Base-by-base conservation (phyloP, 2,329 filamentous ascomycete species). In the Dactylellina sp. region DNA sequence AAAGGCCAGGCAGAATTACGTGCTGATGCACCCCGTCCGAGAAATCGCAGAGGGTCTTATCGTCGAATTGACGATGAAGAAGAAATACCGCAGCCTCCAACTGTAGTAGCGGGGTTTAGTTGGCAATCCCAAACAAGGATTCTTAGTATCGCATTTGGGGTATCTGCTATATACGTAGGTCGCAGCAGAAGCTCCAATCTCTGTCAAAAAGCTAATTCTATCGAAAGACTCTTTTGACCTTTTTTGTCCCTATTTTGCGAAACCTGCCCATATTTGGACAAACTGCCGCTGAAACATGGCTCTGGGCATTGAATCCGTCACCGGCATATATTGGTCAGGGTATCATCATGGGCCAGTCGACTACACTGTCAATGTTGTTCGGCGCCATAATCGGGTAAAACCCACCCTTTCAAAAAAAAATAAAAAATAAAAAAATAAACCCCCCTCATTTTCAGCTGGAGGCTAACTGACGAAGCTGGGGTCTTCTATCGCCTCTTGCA, bases 241-340 rank as follows among this genome's bases (percentile, higher is more conserved):
- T 96, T 81, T 99, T 99, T 81, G 84, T 97, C 60, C 95, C 95
- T 0, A 83, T 91, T 55, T 82, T 98, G 18, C 89, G 93, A 63
- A 90, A 91, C 76, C 84, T 99, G n/a, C 95, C 95, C 0, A 84
- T 99, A 24, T 91, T 98, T 77, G 95, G 95, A 0, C 82, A 86
- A 0, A 82, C 86, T 1, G 86, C 96, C 5, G 93, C 93, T 0
- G 82, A 86, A 0, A 87, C 87, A 1, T 99, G 94, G 94, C 86
- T 97, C 0, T 99, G 95, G 95, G 95, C 92, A 0, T 84, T 99
- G 5, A 99, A 99, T 77, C 95, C 95, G 0, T 97, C 93, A 49
- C 89, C 96, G n/a, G 95, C 95, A 1, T 99, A 99, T 80, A 89
- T 98, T 24, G 95, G 95, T 0, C 95, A 99, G 82, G 95, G 95